Evolutionary conservation across 768 basidiomycete genomes (phyloP).

Genomic region (Trametes cubensis): DNA sequence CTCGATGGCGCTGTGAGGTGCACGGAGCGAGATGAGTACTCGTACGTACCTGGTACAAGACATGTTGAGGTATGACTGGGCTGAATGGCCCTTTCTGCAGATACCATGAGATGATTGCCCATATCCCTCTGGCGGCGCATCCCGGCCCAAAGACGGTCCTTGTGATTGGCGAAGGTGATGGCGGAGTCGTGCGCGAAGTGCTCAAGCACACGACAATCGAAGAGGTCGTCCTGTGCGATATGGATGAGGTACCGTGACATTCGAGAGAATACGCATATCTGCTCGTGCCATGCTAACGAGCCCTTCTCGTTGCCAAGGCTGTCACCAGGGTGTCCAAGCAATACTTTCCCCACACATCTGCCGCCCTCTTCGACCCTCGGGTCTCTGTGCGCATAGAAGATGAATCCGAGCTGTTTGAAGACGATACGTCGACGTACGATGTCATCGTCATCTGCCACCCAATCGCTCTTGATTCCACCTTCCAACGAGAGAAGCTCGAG

Average conservation of each 20-base stretch:
- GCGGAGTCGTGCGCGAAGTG: constrained; percentile 96
- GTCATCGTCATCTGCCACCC: constrained; percentile 99
- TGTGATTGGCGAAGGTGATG: constrained; percentile 98
- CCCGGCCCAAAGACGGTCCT: constrained; percentile 95
- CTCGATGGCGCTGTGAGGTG: constrained; percentile 96
- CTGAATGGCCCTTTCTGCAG: constrained; percentile 43
- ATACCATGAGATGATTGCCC: constrained; percentile 99
- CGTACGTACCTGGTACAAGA: constrained; percentile 53
- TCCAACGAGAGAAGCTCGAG: constrained; percentile 96
- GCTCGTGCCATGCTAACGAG: neutral
- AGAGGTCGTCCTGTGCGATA: constrained; percentile 93
- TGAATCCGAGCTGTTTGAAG: constrained; percentile 94
- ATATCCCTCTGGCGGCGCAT: constrained; percentile 91
- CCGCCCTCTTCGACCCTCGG: constrained; percentile 73
- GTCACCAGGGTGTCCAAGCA: constrained; percentile 93
- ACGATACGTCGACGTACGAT: constrained; percentile 87
- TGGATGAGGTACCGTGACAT: constrained; percentile 73
- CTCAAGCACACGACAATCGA: constrained; percentile 92
- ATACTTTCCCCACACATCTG: constrained; percentile 93
- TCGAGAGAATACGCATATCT: neutral
- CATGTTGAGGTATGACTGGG: neutral
- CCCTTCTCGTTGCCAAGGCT: constrained; percentile 59
- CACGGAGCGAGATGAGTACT: constrained; percentile 98
- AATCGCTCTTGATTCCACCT: constrained; percentile 91
- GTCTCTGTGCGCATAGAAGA: constrained; percentile 90